These are phyloP conservation scores for Tetramitus jugosus DNA, from an alignment of 208 protist genomes.

Conservation along the genomic window DNA sequence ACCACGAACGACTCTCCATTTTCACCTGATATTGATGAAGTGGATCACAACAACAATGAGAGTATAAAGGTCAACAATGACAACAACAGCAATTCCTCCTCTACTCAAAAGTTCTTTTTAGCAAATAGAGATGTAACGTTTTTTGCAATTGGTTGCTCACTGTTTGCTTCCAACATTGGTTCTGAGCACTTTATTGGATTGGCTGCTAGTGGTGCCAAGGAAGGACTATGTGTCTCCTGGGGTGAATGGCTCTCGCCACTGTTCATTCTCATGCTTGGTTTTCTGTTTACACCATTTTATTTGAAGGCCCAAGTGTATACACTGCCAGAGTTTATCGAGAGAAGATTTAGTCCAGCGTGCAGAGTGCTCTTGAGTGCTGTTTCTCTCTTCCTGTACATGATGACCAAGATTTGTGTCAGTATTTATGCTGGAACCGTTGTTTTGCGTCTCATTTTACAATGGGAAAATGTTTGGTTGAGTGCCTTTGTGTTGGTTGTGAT, in stretches of 20 bases:
- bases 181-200: neutral
- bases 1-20: too few relatives aligned
- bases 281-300: conserved; percentile 21
- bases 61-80: neutral
- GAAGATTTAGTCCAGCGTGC: conserved; percentile 6
- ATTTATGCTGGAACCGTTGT: conserved; percentile 18
- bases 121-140: neutral
- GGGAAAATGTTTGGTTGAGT: neutral
- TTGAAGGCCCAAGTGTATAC: conserved; percentile 14
- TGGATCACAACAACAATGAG: too few relatives aligned
- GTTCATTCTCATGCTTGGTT: conserved; percentile 2
- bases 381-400: conserved; percentile 8
- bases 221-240: neutral
- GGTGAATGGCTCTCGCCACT: neutral
- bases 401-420: conserved; percentile 21
- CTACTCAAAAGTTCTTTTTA: conserved; percentile 18
- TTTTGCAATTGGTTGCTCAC: neutral
- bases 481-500: neutral
- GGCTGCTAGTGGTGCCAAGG: neutral
- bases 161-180: conserved; percentile 25
- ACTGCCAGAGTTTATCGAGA: conserved; percentile 25
- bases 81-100: neutral
- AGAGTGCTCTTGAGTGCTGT: conserved; percentile 6
- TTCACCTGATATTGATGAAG: too few relatives aligned
- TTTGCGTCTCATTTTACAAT: neutral